Evolutionary conservation across 2,329 filamentous ascomycete genomes (phyloP), one percentile per base, ranked within the genome.

Genomic region (Dendryphion nanum): DNA sequence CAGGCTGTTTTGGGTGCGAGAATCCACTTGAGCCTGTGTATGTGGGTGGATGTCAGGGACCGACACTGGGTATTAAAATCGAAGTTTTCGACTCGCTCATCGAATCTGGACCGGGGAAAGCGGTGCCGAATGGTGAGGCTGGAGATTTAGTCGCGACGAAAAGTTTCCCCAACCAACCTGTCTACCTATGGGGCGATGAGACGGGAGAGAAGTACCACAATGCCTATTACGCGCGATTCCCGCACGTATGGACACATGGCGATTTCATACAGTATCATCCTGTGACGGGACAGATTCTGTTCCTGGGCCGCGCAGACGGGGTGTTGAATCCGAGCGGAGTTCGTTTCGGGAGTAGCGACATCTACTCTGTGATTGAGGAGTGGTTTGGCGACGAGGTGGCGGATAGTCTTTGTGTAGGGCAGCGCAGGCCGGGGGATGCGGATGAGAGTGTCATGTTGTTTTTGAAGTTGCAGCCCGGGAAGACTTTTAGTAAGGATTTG

Each of bases 351-450:
- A 85, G 81, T 4, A 82, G 85, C 1, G 88, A 93, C 62, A 85
- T 93, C 21, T 94, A 93, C 62, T 77, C 76, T 10, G 83, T 90
- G 1, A 64, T 90, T 4, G 84, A 88, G 64, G 68, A 73, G 17
- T 70, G 76, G 38, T 90, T 91, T 45, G 69, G 78, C 0, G n/a
- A n/a, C n/a, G 72, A 76, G 13, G 69, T 93, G 3, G 72, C 73
- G 4, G 88, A 93, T 56, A 82, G 81, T n/a, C 73, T 93, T 18
- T 91, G 86, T 40, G 86, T 93, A 0, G 88, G 88, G 0, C 86
- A 91, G 66, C 70, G 86, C 15, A 67, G 88, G 18, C 79, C 80
- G 2, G 52, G 67, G 7, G 79, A 82, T 49, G 48, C 50, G 4
- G 79, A 82, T 48, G 79, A 82, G 56, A 73, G 67, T 1, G 78